Base-by-base conservation (phyloP, 257 asterid species). In the Thymus quinquecostatus region DNA sequence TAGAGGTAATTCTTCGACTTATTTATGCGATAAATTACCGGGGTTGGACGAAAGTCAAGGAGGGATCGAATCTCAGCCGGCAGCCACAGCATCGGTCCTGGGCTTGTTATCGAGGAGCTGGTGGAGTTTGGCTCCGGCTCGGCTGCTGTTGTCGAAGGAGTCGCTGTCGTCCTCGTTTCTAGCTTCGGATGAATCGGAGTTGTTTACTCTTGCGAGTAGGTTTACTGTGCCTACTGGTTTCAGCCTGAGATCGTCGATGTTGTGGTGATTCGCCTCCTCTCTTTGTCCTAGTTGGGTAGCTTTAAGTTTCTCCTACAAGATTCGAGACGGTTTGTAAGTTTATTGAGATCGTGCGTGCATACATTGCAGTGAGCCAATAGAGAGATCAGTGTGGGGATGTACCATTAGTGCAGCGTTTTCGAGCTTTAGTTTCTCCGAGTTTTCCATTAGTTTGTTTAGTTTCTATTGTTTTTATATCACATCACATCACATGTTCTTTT, bases 121-220 rank as follows among this genome's bases (percentile, higher is more conserved):
- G 55, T 72, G 97, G 78, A 89, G 98, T 83, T 86, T 90, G 33
- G 92, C 83, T 47, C 89, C 90, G 1, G 94, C 73, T 48, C 77
- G 82, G 44, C 78, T 84, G 56, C 70, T 68, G 11, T 78, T 82
- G 72, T 85, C 89, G 14, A 69, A 83, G 5, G 68, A 65, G 34
- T 88, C 88, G 0, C 84, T 77, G 13, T 84, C 76, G 13, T 84
- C 92, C 64, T 90, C 91, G 3, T 76, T 82, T 10, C 48, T 72
- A 66, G 72, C 67, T 21, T 81, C 87, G 0, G 60, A 62, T 14
- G 86, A 55, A 47, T 80, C 84, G 0, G 89, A 81, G 82, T 89
- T 89, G 84, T 91, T 82, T 28, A 93, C 98, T 77, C 97, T 77
- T 10, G 90, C 96, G 2, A 93, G 96, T 1, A 93, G 91, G 82